Evolutionary conservation across 2,329 filamentous ascomycete species (phyloP).

Genomic region (Aspergillus tanneri): DNA sequence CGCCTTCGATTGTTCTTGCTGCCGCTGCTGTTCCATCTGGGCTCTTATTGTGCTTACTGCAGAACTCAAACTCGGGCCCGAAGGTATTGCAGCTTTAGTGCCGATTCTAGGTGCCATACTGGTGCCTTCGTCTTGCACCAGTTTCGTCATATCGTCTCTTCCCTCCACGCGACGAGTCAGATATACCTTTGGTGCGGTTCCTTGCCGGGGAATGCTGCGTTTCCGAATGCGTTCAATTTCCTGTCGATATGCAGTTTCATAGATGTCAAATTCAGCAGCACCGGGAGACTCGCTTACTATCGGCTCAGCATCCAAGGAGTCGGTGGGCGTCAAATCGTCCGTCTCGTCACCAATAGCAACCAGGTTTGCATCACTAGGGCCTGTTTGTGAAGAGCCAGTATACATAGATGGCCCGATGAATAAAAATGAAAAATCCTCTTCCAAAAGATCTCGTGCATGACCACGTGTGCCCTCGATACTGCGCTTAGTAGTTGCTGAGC

Average conservation of each 20-base stretch:
- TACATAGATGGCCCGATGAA: slow-evolving; percentile 67
- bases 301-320: slow-evolving; percentile 27
- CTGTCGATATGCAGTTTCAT: slow-evolving; percentile 80
- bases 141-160: slow-evolving; percentile 35
- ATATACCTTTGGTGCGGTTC: slow-evolving; percentile 58
- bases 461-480: slow-evolving; percentile 53
- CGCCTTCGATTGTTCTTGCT: slow-evolving; percentile 1
- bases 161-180: slow-evolving; percentile 53
- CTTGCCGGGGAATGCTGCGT: slow-evolving; percentile 35
- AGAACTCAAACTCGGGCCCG: slow-evolving; percentile 12
- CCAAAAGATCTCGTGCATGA: slow-evolving; percentile 63
- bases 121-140: slow-evolving; percentile 30
- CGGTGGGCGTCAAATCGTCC: slow-evolving; percentile 2
- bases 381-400: slow-evolving; percentile 28
- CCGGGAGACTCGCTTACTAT: slow-evolving; percentile 81
- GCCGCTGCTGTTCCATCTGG: slow-evolving; percentile 16
- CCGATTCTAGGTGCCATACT: slow-evolving; percentile 10
- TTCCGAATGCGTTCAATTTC: slow-evolving; percentile 72
- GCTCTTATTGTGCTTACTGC: slow-evolving; percentile 18
- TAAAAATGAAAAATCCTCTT: slow-evolving; percentile 68
- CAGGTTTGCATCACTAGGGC: slow-evolving; percentile 15
- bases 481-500: slow-evolving; percentile 35
- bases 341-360: slow-evolving; percentile 6
- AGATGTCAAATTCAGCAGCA: slow-evolving; percentile 81
- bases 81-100: slow-evolving; percentile 11